Base-by-base conservation (phyloP, 352 stramenopile species). In the Peronospora farinosa region DNA sequence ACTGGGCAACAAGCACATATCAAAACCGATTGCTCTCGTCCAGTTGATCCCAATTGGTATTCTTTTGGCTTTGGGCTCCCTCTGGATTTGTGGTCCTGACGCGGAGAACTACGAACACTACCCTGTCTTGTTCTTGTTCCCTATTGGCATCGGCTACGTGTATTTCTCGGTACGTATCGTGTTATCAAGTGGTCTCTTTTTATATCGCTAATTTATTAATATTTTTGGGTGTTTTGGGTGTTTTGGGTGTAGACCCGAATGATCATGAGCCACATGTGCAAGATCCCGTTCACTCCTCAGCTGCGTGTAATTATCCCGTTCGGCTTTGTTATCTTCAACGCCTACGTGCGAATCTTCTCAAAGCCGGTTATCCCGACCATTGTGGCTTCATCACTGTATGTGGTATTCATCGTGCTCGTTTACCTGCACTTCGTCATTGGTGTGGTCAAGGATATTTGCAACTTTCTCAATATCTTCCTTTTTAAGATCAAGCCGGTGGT, bases 191-290 rank as follows among this genome's bases (percentile, higher is more conserved):
- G 47, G 23, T 39, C 10, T 16, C 21, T 30, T 11, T 7, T 41
- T 15, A 15, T 12, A 7, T 2, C 5, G 15, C 28, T 45, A 9
- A 21, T 16, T 66, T n/a, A n/a, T 4, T 47, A 28, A 16, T 32
- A 8, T 5, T 54, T 50, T 25, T 4, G 49, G 42, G 23, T 39
- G n/a, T 36, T 47, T 41, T 7, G 68, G n/a, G 8, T 43, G n/a
- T 36, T 47, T 41, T 7, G 68, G n/a, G 8, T 43, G 28, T 51
- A 93, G 79, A 92, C 80, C 25, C 80, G 80, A 57, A 94, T 94
- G 83, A 94, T 92, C 58, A 68, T 86, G 44, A 88, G 78, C 65
- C 83, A 94, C 70, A 94, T 94, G 83, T 94, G 80, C 66, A 94
- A 94, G 66, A 75, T 94, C 19, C 78, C 80, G 40, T 94, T 86